phyloP scores from a whole-genome alignment of 2,329 filamentous ascomycete genomes.

The Raffaelea ambrosiae region DNA sequence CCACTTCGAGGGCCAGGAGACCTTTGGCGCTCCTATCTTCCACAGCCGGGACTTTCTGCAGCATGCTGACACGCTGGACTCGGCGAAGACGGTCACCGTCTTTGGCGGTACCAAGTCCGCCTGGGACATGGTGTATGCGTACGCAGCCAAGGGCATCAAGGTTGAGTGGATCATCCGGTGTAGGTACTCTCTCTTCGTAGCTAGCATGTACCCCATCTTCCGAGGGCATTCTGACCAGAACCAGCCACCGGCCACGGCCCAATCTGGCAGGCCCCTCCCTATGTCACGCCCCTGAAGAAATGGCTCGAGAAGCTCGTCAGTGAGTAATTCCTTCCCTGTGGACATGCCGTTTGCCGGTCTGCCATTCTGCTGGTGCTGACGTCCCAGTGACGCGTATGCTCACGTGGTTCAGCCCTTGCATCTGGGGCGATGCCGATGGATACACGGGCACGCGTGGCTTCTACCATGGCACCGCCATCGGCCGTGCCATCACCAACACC shows the following conservation, averaged over 20 bases:
- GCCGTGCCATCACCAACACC: constrained; percentile 42
- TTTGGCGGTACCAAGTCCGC: constrained; percentile 58
- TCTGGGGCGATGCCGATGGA: constrained; percentile 59
- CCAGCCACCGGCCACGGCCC: constrained; percentile 44
- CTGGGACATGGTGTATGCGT: constrained; percentile 57
- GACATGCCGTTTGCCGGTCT: neutral
- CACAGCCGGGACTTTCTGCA: constrained; percentile 38
- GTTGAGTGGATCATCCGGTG: constrained; percentile 54
- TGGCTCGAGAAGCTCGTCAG: constrained; percentile 61
- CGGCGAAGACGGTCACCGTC: constrained; percentile 39
- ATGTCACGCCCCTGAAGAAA: constrained; percentile 59
- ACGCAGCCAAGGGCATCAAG: constrained; percentile 43
- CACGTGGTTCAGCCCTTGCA: constrained; percentile 67
- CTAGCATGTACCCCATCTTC: neutral
- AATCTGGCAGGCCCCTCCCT: constrained; percentile 47
- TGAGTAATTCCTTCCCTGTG: constrained; percentile 14
- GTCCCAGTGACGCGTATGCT: constrained; percentile 50
- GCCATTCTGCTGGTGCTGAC: neutral
- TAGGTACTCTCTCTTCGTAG: constrained; percentile 12
- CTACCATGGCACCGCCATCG: constrained; percentile 48
- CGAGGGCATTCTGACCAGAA: neutral
- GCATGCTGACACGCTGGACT: constrained; percentile 29
- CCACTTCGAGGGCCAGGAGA: constrained; percentile 33
- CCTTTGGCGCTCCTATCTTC: constrained; percentile 38
- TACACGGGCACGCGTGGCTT: constrained; percentile 45